These are phyloP conservation scores for Evansstolkia leycettana DNA, from an alignment of 495 filamentous ascomycete genomes.

Conservation along the genomic window DNA sequence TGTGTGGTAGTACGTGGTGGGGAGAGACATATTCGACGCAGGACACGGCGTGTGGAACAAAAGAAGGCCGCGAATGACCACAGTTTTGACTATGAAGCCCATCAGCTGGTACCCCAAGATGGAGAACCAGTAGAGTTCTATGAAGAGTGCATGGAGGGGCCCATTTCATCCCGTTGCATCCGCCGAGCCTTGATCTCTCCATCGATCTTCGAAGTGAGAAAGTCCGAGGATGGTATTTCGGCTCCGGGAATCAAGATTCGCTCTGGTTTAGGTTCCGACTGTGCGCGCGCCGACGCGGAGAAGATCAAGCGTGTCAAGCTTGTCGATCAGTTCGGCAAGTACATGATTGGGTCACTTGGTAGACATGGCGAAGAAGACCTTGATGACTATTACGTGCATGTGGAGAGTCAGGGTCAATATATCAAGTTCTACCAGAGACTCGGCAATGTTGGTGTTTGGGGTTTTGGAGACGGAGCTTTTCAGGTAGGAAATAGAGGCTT, in stretches of 20 bases:
- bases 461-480: constrained; percentile 75
- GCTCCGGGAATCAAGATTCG: constrained; percentile 29
- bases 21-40: constrained; percentile 35
- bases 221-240: constrained; percentile 7
- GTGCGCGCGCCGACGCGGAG: constrained; percentile 45
- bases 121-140: constrained; percentile 64
- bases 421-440: constrained; percentile 83
- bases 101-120: constrained; percentile 53
- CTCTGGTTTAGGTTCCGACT: constrained; percentile 39
- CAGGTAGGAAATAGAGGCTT: constrained; percentile 54
- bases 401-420: constrained; percentile 41
- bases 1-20: constrained; percentile 58
- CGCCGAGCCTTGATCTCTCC: constrained; percentile 48
- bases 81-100: constrained; percentile 48
- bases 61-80: constrained; percentile 31
- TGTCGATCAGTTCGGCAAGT: constrained; percentile 88
- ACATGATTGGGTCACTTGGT: constrained; percentile 63
- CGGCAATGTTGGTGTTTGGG: constrained; percentile 81
- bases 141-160: constrained; percentile 51
- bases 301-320: constrained; percentile 64
- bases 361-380: constrained; percentile 33
- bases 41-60: constrained; percentile 42
- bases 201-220: constrained; percentile 38
- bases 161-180: constrained; percentile 40
- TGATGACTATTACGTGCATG: constrained; percentile 14